Evolutionary conservation across 345 rosid species (phyloP).

Genomic region (Eucalyptus tenuipes): DNA sequence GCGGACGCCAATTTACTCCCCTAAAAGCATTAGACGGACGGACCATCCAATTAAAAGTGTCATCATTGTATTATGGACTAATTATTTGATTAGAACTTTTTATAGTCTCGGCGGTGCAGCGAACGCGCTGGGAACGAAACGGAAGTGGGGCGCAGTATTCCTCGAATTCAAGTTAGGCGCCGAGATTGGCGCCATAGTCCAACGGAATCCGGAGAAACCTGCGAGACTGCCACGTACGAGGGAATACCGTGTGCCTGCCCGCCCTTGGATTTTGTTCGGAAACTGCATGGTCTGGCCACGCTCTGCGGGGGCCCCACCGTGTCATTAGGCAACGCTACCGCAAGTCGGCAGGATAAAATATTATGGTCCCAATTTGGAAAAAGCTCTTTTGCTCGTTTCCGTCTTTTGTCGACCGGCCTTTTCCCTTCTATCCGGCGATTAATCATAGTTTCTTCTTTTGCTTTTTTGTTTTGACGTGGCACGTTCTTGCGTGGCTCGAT

Average conservation of each 20-base stretch:
- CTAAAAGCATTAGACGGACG: not conserved
- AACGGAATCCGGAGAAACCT: not conserved
- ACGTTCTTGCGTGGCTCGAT: not conserved
- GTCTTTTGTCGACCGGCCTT: not conserved
- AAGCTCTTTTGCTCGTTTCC: not conserved
- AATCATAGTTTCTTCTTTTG: not conserved
- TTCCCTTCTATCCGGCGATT: not conserved
- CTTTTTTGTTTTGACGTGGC: not conserved
- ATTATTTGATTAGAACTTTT: not conserved
- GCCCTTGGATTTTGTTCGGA: not conserved
- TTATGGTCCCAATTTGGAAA: not conserved
- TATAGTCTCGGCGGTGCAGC: not conserved
- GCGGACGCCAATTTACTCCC: not conserved
- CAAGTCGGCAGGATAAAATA: not conserved
- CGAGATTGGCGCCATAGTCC: not conserved
- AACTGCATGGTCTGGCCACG: not conserved
- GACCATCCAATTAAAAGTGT: not conserved
- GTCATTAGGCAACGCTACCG: not conserved
- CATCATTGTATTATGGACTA: not conserved
- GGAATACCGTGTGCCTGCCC: not conserved
- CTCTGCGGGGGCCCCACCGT: not conserved
- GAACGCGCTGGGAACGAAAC: not conserved
- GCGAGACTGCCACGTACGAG: not conserved
- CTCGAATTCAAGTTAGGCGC: not conserved
- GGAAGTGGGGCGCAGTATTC: not conserved